Conservation (phyloP, 805 yeast genomes). For the Clavispora santaluciae region DNA sequence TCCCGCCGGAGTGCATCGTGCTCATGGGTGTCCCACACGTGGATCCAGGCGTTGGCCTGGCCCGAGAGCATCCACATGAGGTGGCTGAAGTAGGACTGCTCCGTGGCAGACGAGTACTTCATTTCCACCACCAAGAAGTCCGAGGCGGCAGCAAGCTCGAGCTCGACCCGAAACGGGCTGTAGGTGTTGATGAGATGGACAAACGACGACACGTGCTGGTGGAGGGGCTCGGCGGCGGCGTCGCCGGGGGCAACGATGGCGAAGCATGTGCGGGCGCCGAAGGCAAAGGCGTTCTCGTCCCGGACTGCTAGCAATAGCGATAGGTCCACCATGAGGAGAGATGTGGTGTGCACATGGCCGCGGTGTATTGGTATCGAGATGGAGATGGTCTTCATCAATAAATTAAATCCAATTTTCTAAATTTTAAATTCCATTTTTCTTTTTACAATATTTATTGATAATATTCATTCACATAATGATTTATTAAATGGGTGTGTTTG, state of each 20-base stretch:
- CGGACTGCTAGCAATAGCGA: background rate
- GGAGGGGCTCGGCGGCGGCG: background rate
- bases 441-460: too few species aligned
- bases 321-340: background rate
- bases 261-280: slow-evolving; percentile 5
- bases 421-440: too few species aligned
- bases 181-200: slow-evolving; percentile 3
- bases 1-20: slow-evolving; percentile 15
- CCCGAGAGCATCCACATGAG: slow-evolving; percentile 6
- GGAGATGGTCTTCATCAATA: too few species aligned
- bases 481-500: too few species aligned
- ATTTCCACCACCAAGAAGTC: slow-evolving; percentile 5
- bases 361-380: too few species aligned
- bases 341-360: too few species aligned
- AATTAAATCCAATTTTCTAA: too few species aligned
- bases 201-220: background rate
- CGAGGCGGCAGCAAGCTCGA: background rate
- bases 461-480: too few species aligned
- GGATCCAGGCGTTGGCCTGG: slow-evolving; percentile 5
- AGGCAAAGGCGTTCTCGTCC: slow-evolving; percentile 6
- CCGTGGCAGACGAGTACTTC: slow-evolving; percentile 3
- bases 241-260: slow-evolving; percentile 5
- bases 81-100: slow-evolving; percentile 10
- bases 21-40: slow-evolving; percentile 12
- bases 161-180: slow-evolving; percentile 9